Conservation (phyloP, 176 grass and related monocot genomes). For the Cocos nucifera region DNA sequence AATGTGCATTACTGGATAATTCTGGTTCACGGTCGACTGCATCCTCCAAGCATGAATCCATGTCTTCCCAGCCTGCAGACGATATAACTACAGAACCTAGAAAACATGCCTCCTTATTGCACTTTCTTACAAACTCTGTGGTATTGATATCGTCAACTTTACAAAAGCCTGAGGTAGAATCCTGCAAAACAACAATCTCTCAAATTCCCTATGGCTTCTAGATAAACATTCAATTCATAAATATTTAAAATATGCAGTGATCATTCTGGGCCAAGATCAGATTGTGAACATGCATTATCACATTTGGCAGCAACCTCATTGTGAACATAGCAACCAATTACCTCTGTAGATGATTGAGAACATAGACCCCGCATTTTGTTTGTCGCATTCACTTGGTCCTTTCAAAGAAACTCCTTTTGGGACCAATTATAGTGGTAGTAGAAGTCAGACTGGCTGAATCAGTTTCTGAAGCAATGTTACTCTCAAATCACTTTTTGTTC, state of each 20-base stretch:
- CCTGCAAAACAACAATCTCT: constrained; percentile 1
- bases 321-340: neutral
- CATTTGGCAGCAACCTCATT: neutral
- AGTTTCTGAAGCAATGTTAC: neutral
- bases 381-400: neutral
- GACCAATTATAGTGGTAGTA: neutral
- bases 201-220: neutral
- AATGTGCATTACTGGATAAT: neutral
- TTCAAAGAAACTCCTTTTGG: neutral
- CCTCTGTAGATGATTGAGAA: neutral
- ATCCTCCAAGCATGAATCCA: neutral
- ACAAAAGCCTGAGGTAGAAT: neutral
- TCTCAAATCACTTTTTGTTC: neutral
- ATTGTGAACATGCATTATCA: too few relatives aligned
- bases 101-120: neutral
- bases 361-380: neutral
- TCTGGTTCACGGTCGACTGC: neutral
- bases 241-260: too few relatives aligned
- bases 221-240: neutral
- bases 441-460: neutral
- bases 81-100: neutral
- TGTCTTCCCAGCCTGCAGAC: neutral
- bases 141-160: neutral
- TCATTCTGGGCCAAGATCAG: too few relatives aligned
- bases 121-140: neutral